Evolutionary conservation across 2,329 filamentous ascomycete species (phyloP), one percentile per base, ranked within the genome.

Genomic region (Aspergillus sp.): DNA sequence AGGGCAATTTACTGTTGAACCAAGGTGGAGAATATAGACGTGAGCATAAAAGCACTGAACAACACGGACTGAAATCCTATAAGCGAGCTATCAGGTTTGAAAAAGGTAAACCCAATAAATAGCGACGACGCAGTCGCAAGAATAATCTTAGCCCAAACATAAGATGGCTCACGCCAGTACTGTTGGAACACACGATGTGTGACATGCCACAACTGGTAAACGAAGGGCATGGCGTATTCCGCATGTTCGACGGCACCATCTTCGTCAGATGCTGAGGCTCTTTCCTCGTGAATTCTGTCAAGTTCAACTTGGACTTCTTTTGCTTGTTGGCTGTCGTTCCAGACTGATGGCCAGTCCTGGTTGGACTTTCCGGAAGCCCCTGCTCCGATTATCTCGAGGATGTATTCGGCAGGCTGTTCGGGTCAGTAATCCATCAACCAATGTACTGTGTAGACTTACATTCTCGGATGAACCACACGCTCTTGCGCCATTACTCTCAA

Each of bases 41-140:
- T 74, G 45, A 91, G 71, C 77, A 91, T 86, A 77, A 94, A 94
- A 54, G 93, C 85, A 62, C 83, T 79, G 64, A 94, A 94, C 76
- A 91, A 84, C 58, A 90, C 86, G 70, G 93, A 90, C 68, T 91
- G 86, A 10, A 94, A 75, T 46, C 88, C 89, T 62, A 90, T 86
- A 38, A 85, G 79, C 7, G 81, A 83, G 69, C 84, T 84, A 25
- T 82, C 80, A 1, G 86, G 82, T 37, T 81, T 77, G 76, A 80
- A 88, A 70, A 93, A 90, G 46, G 85, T 84, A 66, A 90, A 89
- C 25, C 88, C 88, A 59, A 93, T 87, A 66, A 91, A 91, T 5
- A 67, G 90, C 83, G 69, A 76, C 52, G 62, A 64, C 30, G 62
- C 68, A 10, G 78, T 72, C 60, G 84, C 88, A n/a, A 94, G 80